Evolutionary conservation across 1,284 basidiomycete species (phyloP), one percentile per base, ranked within the genome.

Genomic region (Nidula niveotomentosa): DNA sequence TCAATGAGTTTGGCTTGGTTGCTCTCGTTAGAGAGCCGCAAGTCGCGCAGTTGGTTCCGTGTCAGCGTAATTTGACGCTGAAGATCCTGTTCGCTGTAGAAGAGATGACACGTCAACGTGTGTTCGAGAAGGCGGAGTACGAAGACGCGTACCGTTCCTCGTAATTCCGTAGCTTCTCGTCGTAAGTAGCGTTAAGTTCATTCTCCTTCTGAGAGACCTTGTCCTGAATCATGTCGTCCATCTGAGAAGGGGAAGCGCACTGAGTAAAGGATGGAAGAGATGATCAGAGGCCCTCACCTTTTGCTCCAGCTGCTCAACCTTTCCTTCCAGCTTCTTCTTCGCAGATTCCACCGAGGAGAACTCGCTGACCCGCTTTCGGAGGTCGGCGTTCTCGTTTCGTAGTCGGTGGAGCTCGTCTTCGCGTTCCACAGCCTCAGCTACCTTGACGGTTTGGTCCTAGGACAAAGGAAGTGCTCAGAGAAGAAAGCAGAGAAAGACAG

Each of bases 151-250:
- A 94, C 93, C 94, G 82, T 66, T 97, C 94, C 69, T 96, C 93
- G 62, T 96, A 96, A 69, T 98, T 98, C 54, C 91, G 81, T 69
- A 98, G 81, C 62, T 90, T 88, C 75, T 99, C 96, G 63, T 98
- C 96, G 64, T 97, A 98, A 6, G 93, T 94, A 15, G 96, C 96
- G 60, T 96, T 93, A 9, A 98, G 78, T 73, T 98, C 96, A 56
- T 93, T 94, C 76, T 97, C 94, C 72, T 97, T 96, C 69, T 93
- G 91, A 0, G 79, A 77, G 13, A 96, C 88, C 62, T 89, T 87
- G 62, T 96, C 93, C 57, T 85, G 81, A 53, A 98, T 91, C 71
- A 93, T 76, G 43, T 90, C 86, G 35, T 98, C 94, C 92, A 98
- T 96, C 89, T 94, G 51, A 12, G 12, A 23, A 12, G 8, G n/a